These are phyloP conservation scores for Balakata baccata DNA, from an alignment of 345 rosid species.

Conservation along the genomic window DNA sequence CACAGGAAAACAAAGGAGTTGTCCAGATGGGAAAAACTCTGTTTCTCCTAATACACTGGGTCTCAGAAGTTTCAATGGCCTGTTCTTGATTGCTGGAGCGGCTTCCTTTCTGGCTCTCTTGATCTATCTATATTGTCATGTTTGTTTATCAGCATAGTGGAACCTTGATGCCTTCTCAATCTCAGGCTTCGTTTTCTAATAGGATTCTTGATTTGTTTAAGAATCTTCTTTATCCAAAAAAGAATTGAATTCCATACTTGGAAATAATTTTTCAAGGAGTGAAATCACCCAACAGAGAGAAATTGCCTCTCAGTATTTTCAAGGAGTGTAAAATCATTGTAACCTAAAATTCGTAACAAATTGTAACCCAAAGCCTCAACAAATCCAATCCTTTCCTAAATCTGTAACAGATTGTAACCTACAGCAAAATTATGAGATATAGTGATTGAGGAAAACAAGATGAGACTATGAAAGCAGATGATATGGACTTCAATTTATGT, in stretches of 20 bases:
- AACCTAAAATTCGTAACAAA: too few species aligned
- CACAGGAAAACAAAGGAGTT: neutral
- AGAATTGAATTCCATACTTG: neutral
- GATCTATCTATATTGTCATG: neutral
- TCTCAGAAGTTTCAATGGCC: constrained; percentile 5
- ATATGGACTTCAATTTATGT: too few species aligned
- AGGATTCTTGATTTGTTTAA: constrained; percentile 2
- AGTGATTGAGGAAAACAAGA: too few species aligned
- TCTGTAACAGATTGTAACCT: too few species aligned
- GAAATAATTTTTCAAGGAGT: neutral
- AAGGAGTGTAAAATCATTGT: too few species aligned
- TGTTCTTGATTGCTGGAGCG: constrained; percentile 19
- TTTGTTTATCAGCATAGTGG: constrained; percentile 13
- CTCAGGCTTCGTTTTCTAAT: constrained; percentile 1
- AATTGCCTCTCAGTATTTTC: too few species aligned
- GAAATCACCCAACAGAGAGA: too few species aligned
- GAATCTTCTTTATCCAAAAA: neutral
- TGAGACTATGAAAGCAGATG: too few species aligned
- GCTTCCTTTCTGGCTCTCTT: constrained; percentile 9
- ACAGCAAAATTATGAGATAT: too few species aligned
- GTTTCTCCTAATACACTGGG: neutral
- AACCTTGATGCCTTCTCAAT: neutral
- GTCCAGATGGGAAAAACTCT: neutral
- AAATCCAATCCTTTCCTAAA: too few species aligned
- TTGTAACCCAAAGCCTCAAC: too few species aligned